A percentile compares a stretch with the other conserved stretches of the same genome.
Conservation (phyloP, 1,284 basidiomycete species). For the Singerocomus inundabilis region DNA sequence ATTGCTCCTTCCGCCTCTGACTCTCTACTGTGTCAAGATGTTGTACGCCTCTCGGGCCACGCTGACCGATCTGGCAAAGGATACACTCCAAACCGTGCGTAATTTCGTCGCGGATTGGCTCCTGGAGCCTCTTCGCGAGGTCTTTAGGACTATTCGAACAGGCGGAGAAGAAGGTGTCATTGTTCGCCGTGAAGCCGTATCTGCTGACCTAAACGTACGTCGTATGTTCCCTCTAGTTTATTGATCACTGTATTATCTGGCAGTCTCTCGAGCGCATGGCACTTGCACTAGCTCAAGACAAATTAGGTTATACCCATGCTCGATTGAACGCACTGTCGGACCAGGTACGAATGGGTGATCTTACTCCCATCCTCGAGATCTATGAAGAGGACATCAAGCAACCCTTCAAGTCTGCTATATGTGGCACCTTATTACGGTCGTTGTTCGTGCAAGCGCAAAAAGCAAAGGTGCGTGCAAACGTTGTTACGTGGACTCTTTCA, state of each 20-base stretch:
- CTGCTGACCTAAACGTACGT: slow-evolving; percentile 74
- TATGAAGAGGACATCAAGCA: slow-evolving; percentile 92
- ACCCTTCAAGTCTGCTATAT: slow-evolving; percentile 79
- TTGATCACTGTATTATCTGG: slow-evolving; percentile 6
- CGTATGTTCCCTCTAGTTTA: neutral
- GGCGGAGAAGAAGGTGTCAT: slow-evolving; percentile 75
- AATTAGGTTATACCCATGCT: slow-evolving; percentile 59
- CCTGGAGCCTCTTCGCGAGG: slow-evolving; percentile 80
- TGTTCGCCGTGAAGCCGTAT: slow-evolving; percentile 73
- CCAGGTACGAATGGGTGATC: slow-evolving; percentile 78
- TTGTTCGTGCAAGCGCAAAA: slow-evolving; percentile 96
- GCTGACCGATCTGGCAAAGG: slow-evolving; percentile 53
- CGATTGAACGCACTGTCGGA: slow-evolving; percentile 65
- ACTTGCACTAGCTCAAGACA: slow-evolving; percentile 79
- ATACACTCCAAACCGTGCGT: slow-evolving; percentile 66
- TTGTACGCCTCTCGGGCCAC: slow-evolving; percentile 53
- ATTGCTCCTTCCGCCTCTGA: slow-evolving; percentile 61
- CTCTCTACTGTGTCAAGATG: slow-evolving; percentile 46
- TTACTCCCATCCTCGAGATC: slow-evolving; percentile 84
- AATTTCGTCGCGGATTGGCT: slow-evolving; percentile 88
- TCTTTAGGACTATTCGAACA: slow-evolving; percentile 80
- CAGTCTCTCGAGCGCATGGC: slow-evolving; percentile 95
- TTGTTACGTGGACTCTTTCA: neutral
- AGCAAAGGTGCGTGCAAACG: slow-evolving; percentile 70
- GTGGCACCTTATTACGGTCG: slow-evolving; percentile 82